These are phyloP conservation scores for Myrmaecium sp. DNA, from an alignment of 2,329 filamentous ascomycete species.

Conservation along the genomic window DNA sequence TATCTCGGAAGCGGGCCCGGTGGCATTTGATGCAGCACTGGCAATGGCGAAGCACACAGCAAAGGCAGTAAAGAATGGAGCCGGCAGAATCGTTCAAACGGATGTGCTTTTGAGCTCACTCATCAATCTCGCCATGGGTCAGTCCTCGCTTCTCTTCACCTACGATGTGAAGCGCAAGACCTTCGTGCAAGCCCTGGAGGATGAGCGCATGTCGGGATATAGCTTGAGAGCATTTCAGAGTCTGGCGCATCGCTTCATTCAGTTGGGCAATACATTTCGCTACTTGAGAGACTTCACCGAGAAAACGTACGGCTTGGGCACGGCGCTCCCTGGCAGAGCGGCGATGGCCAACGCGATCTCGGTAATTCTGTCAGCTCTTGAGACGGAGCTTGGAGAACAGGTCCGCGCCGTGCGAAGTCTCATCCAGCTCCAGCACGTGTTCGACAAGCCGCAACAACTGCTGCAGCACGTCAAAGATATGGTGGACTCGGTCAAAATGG, in stretches of 20 bases:
- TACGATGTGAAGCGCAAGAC: conserved; percentile 36
- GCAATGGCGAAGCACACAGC: conserved; percentile 10
- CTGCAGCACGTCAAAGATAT: conserved; percentile 36
- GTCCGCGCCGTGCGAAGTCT: conserved; percentile 15
- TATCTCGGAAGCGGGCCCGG: conserved; percentile 51
- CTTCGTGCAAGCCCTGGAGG: conserved; percentile 32
- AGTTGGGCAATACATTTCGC: conserved; percentile 19
- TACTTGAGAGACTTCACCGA: conserved; percentile 20
- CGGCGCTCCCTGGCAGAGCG: conserved; percentile 21
- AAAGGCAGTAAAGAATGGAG: conserved; percentile 23
- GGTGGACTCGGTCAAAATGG: conserved; percentile 27
- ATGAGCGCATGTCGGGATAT: conserved; percentile 32
- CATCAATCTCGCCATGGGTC: conserved; percentile 49
- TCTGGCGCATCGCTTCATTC: conserved; percentile 29
- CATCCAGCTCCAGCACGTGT: conserved; percentile 23
- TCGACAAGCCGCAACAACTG: conserved; percentile 32
- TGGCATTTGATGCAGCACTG: conserved; percentile 45
- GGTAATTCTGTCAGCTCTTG: conserved; percentile 23
- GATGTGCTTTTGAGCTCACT: conserved; percentile 33
- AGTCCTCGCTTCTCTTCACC: conserved; percentile 53
- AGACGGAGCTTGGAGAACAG: conserved; percentile 19
- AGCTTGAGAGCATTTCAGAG: conserved; percentile 34
- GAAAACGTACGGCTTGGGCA: conserved; percentile 16
- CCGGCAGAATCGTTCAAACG: conserved; percentile 21
- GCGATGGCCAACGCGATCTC: conserved; percentile 25